These are phyloP conservation scores for Cystofilobasidium macerans DNA, from an alignment of 768 basidiomycete genomes.

Conservation along the genomic window DNA sequence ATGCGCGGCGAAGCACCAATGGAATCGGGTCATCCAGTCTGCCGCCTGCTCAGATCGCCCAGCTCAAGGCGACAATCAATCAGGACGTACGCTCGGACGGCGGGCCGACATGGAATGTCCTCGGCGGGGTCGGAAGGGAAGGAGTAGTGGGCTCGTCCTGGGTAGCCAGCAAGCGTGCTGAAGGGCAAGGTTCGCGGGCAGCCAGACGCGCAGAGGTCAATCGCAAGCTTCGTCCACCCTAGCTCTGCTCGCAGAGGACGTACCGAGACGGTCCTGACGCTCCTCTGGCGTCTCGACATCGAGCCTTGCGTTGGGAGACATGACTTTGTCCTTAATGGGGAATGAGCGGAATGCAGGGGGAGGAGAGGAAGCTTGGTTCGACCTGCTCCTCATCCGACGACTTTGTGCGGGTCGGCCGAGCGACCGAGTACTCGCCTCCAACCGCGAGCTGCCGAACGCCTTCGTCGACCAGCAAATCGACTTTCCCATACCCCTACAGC, in stretches of 20 bases:
- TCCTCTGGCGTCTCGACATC: conserved; percentile 21
- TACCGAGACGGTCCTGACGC: conserved; percentile 18
- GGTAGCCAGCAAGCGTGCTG: conserved; percentile 4
- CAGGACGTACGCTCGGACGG: conserved; percentile 17
- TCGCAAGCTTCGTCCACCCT: too few relatives aligned
- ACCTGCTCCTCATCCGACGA: too few relatives aligned
- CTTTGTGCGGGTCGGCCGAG: background rate
- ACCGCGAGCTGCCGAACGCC: background rate
- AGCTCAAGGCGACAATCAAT: too few relatives aligned
- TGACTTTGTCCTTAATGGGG: too few relatives aligned
- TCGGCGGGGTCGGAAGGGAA: conserved; percentile 4
- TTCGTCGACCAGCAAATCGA: too few relatives aligned
- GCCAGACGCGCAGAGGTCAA: background rate
- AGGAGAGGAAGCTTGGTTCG: too few relatives aligned
- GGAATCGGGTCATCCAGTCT: too few relatives aligned
- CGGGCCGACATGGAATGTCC: conserved; percentile 14
- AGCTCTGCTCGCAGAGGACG: background rate
- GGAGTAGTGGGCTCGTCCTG: background rate
- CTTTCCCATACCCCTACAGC: too few relatives aligned
- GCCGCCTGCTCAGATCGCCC: too few relatives aligned
- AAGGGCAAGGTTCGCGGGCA: background rate
- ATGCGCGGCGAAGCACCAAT: background rate
- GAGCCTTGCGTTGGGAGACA: conserved; percentile 9
- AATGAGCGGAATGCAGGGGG: too few relatives aligned
- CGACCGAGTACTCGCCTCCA: background rate